Evolutionary conservation across 1,284 basidiomycete genomes (phyloP).

Genomic region (Vanrija sp.): DNA sequence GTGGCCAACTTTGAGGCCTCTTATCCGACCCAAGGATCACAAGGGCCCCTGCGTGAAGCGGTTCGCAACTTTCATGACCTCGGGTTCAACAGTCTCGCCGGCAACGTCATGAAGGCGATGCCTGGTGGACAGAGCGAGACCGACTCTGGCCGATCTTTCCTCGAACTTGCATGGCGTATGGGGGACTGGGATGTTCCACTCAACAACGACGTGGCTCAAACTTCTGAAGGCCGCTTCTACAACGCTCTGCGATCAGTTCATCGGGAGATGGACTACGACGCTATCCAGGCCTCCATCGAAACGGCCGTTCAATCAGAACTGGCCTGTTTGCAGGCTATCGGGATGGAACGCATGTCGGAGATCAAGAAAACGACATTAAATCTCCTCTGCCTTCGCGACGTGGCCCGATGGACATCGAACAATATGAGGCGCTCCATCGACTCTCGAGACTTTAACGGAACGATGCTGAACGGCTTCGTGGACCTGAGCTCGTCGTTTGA

Average conservation of each 20-base stretch:
- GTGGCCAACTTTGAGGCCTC: slow-evolving; percentile 72
- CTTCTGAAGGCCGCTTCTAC: slow-evolving; percentile 62
- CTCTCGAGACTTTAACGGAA: slow-evolving; percentile 43
- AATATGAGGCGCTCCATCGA: slow-evolving; percentile 23
- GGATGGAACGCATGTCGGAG: slow-evolving; percentile 70
- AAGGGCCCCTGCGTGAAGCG: slow-evolving; percentile 51
- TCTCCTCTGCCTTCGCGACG: slow-evolving; percentile 72
- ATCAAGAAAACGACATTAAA: slow-evolving; percentile 64
- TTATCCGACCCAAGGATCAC: not conserved
- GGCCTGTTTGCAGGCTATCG: slow-evolving; percentile 60
- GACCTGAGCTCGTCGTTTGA: slow-evolving; percentile 59
- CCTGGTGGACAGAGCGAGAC: not conserved
- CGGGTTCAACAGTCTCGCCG: slow-evolving; percentile 77
- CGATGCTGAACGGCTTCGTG: slow-evolving; percentile 52
- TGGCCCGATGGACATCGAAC: slow-evolving; percentile 47
- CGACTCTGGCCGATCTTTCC: slow-evolving; percentile 58
- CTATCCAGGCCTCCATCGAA: slow-evolving; percentile 56
- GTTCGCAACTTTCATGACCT: slow-evolving; percentile 75
- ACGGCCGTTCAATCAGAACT: slow-evolving; percentile 53
- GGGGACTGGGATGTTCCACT: slow-evolving; percentile 89
- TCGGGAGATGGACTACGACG: slow-evolving; percentile 60
- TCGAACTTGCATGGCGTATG: slow-evolving; percentile 82
- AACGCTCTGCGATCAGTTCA: slow-evolving; percentile 71
- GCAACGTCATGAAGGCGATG: slow-evolving; percentile 36
- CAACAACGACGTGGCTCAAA: slow-evolving; percentile 9